A percentile compares a stretch with the other conserved stretches of the same genome.
Conservation (phyloP, 2,329 filamentous ascomycete species). For the Ustilaginoidea virens region DNA sequence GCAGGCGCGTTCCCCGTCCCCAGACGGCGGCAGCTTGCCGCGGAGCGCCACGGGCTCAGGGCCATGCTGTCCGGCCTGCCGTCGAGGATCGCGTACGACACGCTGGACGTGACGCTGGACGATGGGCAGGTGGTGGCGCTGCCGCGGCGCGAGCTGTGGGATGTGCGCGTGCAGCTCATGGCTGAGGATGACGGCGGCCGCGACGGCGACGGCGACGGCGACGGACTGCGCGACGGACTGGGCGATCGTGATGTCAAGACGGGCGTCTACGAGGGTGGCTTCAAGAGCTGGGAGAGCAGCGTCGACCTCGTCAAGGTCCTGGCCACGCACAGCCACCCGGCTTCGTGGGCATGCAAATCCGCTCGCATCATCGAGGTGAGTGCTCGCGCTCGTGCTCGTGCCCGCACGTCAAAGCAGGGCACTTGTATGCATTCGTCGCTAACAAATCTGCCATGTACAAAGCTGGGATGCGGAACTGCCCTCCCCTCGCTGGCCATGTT, state of each 20-base stretch:
- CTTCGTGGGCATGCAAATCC: slow-evolving; percentile 16
- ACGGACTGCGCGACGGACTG: slow-evolving; percentile 30
- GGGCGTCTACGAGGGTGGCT: slow-evolving; percentile 73
- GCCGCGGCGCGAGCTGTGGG: slow-evolving; percentile 65
- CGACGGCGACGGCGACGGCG: slow-evolving; percentile 12
- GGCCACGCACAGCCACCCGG: slow-evolving; percentile 23
- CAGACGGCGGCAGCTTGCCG: slow-evolving; percentile 42
- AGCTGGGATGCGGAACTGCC: slow-evolving; percentile 69
- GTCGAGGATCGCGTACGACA: slow-evolving; percentile 57
- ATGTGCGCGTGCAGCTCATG: slow-evolving; percentile 69
- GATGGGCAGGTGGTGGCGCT: slow-evolving; percentile 37
- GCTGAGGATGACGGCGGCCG: slow-evolving; percentile 39
- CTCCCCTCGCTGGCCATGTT: slow-evolving; percentile 59
- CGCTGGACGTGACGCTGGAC: slow-evolving; percentile 42
- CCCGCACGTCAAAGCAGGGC: too few relatives aligned
- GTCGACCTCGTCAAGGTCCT: slow-evolving; percentile 63
- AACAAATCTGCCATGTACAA: slow-evolving; percentile 7
- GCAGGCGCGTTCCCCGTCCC: slow-evolving; percentile 43
- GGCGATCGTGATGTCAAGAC: slow-evolving; percentile 62
- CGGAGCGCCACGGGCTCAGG: slow-evolving; percentile 33
- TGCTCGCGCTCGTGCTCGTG: neutral
- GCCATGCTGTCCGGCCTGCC: slow-evolving; percentile 45
- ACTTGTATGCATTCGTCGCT: slow-evolving; percentile 2
- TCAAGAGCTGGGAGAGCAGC: slow-evolving; percentile 84
- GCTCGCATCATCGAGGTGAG: slow-evolving; percentile 39